Evolutionary conservation across 2,329 filamentous ascomycete genomes (phyloP).

Genomic region (Trichoderma citrinoviride): DNA sequence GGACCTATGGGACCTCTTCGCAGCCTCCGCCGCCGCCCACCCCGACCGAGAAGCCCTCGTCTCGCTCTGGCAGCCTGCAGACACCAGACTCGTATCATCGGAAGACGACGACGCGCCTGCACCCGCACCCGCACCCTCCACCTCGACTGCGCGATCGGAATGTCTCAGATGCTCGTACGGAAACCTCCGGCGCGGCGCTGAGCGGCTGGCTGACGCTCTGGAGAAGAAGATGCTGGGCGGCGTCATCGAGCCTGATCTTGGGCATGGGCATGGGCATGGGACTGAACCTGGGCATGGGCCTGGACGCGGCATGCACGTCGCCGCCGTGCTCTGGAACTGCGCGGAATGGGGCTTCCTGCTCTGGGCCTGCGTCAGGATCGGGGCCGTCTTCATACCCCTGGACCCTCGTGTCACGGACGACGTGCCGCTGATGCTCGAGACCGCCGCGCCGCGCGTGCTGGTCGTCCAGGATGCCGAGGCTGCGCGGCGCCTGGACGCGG

Average conservation of each 20-base stretch:
- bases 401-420: constrained; percentile 33
- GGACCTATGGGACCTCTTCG: constrained; percentile 37
- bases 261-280: too few relatives aligned
- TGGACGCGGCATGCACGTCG: constrained; percentile 33
- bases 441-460: constrained; percentile 31
- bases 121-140: not conserved
- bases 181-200: constrained; percentile 28
- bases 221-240: not conserved
- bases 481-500: constrained; percentile 24
- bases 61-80: constrained; percentile 35
- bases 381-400: constrained; percentile 37
- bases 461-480: constrained; percentile 34
- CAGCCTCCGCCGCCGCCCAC: constrained; percentile 28
- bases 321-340: constrained; percentile 37
- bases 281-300: constrained; percentile 23
- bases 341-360: constrained; percentile 41
- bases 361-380: constrained; percentile 38
- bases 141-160: constrained; percentile 8
- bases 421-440: constrained; percentile 26
- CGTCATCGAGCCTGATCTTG: too few relatives aligned
- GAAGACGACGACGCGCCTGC: not conserved
- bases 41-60: constrained; percentile 38
- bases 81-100: constrained; percentile 4
- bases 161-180: constrained; percentile 35
- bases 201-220: constrained; percentile 30